Base-by-base conservation (phyloP, 2,329 filamentous ascomycete genomes). In the Alternaria dauci region DNA sequence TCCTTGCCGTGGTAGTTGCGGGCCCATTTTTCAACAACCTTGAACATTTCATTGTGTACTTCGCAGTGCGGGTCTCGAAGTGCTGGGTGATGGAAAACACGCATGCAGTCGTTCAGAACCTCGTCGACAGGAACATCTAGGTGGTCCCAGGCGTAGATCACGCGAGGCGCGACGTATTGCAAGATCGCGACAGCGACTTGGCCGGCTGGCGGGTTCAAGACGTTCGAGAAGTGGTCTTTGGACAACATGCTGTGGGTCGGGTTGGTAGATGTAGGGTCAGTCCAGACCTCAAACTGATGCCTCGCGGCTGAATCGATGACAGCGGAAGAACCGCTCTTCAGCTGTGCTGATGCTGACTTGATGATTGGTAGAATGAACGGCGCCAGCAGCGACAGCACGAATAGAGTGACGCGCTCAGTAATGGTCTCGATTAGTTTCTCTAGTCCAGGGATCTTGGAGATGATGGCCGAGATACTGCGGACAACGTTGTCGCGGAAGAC, bases 351-450 rank as follows among this genome's bases (percentile, higher is more conserved):
- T 5, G 94, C 93, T 54, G 91, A 88, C 53, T 90, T 91, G 78
- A 99, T 97, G 75, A 99, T 90, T 11, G 95, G 95, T 57, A 93
- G 88, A 63, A 99, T 87, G 78, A 96, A 98, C 0, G 95, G 95
- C 0, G 95, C 92, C 18, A 99, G 85, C 1, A 99, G 86, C 6
- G 93, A 94, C 63, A 99, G 86, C 52, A 99, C 88, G 76, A 98
- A 98, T 7, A 97, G 85, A 0, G 94, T 97, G 41, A 99, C 84
- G 1, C 91, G 94, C 81, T 99, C 95, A 57, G 91, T 92, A 71
- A 99, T 96, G 71, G 93, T 94, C 66, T 98, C 94, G 23, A 98
- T 88, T n/a, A 97, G 83, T 62, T 89, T 82, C 79, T 97, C 93
- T 4, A 99, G 84, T 0, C 94, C 94, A 0, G 95, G 95, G 39